Evolutionary conservation across 306 rosid species (phyloP).

Genomic region (Geum urbanum): DNA sequence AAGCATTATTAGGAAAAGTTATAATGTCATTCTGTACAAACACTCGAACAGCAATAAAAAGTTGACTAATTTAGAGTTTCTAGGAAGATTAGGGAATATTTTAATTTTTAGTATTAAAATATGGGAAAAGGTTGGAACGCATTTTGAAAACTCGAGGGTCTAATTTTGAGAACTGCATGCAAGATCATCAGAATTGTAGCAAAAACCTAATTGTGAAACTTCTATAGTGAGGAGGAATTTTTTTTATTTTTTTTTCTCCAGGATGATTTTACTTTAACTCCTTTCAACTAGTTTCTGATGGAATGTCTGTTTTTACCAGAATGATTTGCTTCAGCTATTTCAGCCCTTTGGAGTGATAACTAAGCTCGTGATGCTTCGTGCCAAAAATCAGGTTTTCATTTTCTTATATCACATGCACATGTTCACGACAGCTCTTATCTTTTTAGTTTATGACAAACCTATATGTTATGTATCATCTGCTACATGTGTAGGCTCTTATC

Average conservation of each 20-base stretch:
- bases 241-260: not conserved
- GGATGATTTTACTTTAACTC: not conserved
- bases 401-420: conserved; percentile 19
- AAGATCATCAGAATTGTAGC: not conserved
- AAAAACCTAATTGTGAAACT: not conserved
- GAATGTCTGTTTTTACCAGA: conserved; percentile 40
- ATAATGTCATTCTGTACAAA: no score
- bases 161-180: not conserved
- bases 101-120: no score
- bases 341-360: conserved; percentile 97
- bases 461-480: conserved; percentile 11
- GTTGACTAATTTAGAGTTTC: not conserved
- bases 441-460: conserved; percentile 8
- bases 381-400: conserved; percentile 78
- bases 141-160: not conserved
- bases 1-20: not conserved
- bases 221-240: conserved; percentile 2
- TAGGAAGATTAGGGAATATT: not conserved
- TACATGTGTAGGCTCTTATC: conserved; percentile 70
- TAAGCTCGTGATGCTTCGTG: conserved; percentile 98
- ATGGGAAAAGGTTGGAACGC: not conserved
- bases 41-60: not conserved
- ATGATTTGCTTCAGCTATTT: conserved; percentile 96
- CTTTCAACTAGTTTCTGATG: conserved; percentile 13
- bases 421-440: conserved; percentile 8